These are phyloP conservation scores for Xylaria flabelliformis DNA, from an alignment of 495 filamentous ascomycete species.

Conservation along the genomic window DNA sequence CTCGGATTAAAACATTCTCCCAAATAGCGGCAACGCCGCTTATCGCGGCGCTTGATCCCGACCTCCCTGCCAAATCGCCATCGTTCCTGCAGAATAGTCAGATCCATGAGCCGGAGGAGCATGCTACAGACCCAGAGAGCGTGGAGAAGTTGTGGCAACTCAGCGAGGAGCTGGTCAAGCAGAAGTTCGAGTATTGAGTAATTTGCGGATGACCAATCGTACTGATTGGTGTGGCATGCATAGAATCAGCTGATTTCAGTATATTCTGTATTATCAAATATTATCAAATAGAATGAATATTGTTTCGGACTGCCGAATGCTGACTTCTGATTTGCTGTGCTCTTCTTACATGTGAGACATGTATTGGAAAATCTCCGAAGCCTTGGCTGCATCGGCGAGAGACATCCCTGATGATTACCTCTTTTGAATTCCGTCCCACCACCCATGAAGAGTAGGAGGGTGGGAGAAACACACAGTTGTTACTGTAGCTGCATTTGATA, in stretches of 20 bases:
- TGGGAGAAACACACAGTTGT: neutral
- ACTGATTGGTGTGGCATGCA: neutral
- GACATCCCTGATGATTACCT: conserved; percentile 1
- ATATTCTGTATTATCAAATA: neutral
- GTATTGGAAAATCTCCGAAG: neutral
- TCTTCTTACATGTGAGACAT: neutral
- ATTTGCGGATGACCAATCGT: neutral
- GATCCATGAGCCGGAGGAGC: conserved; percentile 29
- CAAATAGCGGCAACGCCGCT: conserved; percentile 50
- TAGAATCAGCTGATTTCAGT: neutral
- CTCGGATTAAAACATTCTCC: conserved; percentile 45
- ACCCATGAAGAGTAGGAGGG: neutral
- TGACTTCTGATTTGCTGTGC: neutral
- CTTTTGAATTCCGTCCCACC: neutral
- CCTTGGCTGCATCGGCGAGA: neutral
- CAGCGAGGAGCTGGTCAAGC: conserved; percentile 56
- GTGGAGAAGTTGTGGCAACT: conserved; percentile 55
- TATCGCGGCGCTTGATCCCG: conserved; percentile 51
- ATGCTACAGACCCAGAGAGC: conserved; percentile 42
- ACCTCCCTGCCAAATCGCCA: conserved; percentile 36
- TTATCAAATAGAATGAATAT: neutral
- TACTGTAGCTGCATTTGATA: neutral
- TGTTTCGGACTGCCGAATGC: neutral
- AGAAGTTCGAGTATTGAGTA: conserved; percentile 45
- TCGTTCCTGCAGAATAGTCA: conserved; percentile 47